Conservation (phyloP, 345 rosid genomes). For the Eucalyptus paniculata region DNA sequence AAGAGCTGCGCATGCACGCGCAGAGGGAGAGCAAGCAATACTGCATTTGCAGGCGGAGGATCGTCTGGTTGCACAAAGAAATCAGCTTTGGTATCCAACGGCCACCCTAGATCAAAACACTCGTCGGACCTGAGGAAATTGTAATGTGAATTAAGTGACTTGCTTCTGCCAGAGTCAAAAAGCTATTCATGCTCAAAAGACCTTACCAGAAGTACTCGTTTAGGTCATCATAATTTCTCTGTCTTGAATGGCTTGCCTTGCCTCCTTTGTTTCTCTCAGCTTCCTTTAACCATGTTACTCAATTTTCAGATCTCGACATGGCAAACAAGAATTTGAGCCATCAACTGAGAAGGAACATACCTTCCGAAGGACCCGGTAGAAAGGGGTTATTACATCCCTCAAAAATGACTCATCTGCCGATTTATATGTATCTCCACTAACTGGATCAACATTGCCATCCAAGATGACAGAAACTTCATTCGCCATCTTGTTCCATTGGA, state of each 20-base stretch:
- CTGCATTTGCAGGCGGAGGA: conserved; percentile 21
- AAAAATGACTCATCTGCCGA: conserved; percentile 60
- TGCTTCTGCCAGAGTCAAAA: neutral
- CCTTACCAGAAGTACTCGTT: conserved; percentile 97
- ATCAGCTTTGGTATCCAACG: conserved; percentile 45
- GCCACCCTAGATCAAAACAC: conserved; percentile 74
- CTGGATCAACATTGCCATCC: conserved; percentile 35
- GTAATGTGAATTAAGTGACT: neutral
- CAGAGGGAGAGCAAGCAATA: neutral
- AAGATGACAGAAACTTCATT: conserved; percentile 47
- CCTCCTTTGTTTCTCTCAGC: conserved; percentile 69
- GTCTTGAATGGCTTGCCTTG: conserved; percentile 84
- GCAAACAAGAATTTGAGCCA: neutral
- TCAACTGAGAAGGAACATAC: conserved; percentile 17
- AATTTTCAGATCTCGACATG: neutral
- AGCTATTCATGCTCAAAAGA: neutral
- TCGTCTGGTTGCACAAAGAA: conserved; percentile 65
- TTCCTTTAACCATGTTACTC: conserved; percentile 43
- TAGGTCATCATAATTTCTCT: conserved; percentile 98
- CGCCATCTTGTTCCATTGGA: conserved; percentile 59
- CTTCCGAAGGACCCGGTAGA: conserved; percentile 63
- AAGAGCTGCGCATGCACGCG: neutral
- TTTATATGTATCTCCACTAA: conserved; percentile 42
- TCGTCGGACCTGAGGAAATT: conserved; percentile 47
- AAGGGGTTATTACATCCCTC: conserved; percentile 64